Evolutionary conservation across 164 flowering plant genomes (phyloP).

Genomic region (Warburgia ugandensis): DNA sequence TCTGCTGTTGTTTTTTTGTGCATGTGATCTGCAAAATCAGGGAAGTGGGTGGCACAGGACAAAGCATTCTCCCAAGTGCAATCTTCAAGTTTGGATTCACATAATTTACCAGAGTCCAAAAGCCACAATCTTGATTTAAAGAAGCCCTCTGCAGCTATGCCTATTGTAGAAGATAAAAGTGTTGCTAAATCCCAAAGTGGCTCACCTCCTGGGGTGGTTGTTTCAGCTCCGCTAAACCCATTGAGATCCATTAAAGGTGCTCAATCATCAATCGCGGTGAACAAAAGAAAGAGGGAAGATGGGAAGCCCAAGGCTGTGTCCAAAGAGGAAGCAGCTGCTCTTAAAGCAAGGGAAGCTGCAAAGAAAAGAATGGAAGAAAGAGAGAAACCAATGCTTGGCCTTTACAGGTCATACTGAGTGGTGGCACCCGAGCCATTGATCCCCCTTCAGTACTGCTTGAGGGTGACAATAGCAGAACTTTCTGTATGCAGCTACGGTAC

Average conservation of each 20-base stretch:
- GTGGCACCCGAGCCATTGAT: too few relatives aligned
- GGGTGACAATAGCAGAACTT: too few relatives aligned
- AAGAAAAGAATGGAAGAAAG: slow-evolving; percentile 83
- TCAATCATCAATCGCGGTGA: slow-evolving; percentile 56
- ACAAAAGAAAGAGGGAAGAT: slow-evolving; percentile 64
- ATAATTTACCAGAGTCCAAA: slow-evolving; percentile 17
- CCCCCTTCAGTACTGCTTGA: too few relatives aligned
- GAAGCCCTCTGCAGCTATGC: slow-evolving; percentile 12
- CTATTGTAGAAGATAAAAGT: slow-evolving; percentile 23
- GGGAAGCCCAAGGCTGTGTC: slow-evolving; percentile 67
- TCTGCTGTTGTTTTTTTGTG: background rate
- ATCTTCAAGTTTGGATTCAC: slow-evolving; percentile 16
- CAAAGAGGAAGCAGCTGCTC: slow-evolving; percentile 85
- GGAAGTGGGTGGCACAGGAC: slow-evolving; percentile 82
- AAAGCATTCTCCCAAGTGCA: slow-evolving; percentile 52
- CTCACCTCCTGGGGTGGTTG: slow-evolving; percentile 61
- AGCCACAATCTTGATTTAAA: slow-evolving; percentile 22
- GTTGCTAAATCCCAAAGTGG: slow-evolving; percentile 31
- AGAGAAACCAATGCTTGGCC: slow-evolving; percentile 82
- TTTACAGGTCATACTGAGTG: slow-evolving; percentile 45
- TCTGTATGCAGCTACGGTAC: too few relatives aligned
- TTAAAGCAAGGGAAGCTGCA: slow-evolving; percentile 92
- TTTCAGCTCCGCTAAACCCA: slow-evolving; percentile 52
- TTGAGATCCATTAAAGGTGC: slow-evolving; percentile 65
- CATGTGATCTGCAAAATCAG: slow-evolving; percentile 27